Base-by-base conservation (phyloP, 192 early-diverging fungal genomes). In the Backusella sp. region DNA sequence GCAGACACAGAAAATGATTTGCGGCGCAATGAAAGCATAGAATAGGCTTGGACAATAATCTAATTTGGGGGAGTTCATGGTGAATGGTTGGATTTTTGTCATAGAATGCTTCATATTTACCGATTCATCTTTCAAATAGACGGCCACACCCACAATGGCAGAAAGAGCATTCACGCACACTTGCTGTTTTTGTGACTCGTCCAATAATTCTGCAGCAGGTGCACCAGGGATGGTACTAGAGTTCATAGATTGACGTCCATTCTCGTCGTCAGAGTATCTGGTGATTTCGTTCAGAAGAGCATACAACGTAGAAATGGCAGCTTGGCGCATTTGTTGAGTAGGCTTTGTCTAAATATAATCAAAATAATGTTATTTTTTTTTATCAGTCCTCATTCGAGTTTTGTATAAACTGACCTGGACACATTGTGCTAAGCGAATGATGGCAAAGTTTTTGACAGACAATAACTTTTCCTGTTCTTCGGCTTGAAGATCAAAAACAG, bases 1-100 rank as follows among this genome's bases (percentile, higher is more conserved):
- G 90, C 74, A 21, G 86, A 78, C 0, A 85, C 70, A 49, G 81
- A 81, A 56, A 83, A 73, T 37, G 88, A 84, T 68, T 88, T 87
- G 52, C 90, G 85, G 32, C 88, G 87, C 67, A 88, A 84, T 53
- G 89, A 73, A 73, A 94, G 80, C 84, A 90, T 90, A 15, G 89
- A 90, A 23, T 90, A 89, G 42, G 87, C 88, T 73, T 84, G 75
- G 1, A 87, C 80, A 1, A 90, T 88, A 72, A 89, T 88, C 88
- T 89, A 81, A 68, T 30, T 32, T 34, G 32, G 9, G 1, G 32
- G n/a, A n/a, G 14, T 12, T 36, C 26, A 12, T 69, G 11, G 12
- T 46, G 6, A 44, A n/a, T 41, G n/a, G 5, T 39, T 8, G 2
- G 7, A 3, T 11, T 39, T 3, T 39, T 39, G 32, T 3, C 32